Evolutionary conservation across 2,329 filamentous ascomycete species (phyloP).

Genomic region (Xylaria polymorpha): DNA sequence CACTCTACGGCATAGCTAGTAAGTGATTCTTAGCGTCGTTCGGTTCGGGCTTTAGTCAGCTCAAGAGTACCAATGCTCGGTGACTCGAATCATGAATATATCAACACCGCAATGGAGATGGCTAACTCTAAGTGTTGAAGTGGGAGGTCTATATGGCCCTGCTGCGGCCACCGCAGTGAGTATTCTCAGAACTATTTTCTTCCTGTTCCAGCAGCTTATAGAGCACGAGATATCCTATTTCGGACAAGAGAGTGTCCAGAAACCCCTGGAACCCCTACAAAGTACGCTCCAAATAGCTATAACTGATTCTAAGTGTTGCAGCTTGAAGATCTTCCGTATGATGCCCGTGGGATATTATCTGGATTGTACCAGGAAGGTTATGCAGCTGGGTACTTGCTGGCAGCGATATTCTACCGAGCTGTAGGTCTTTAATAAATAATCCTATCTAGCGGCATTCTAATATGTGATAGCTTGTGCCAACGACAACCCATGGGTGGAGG

Average conservation of each 20-base stretch:
- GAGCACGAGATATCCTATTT: too few species aligned
- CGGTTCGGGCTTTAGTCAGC: not conserved
- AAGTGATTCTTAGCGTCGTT: not conserved
- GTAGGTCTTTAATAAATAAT: constrained; percentile 16
- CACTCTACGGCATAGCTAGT: constrained; percentile 39
- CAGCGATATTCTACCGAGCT: constrained; percentile 39
- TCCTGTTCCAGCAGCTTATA: too few species aligned
- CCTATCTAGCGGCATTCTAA: constrained; percentile 5
- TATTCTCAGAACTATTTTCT: too few species aligned
- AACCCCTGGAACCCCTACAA: too few species aligned
- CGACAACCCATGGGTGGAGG: constrained; percentile 36
- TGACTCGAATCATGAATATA: not conserved
- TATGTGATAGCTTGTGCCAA: constrained; percentile 35
- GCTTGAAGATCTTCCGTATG: constrained; percentile 39
- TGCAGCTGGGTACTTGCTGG: constrained; percentile 31
- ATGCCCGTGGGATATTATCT: constrained; percentile 37
- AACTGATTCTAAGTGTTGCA: too few species aligned
- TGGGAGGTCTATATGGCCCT: constrained; percentile 40
- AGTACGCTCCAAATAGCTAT: too few species aligned
- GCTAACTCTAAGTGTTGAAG: not conserved
- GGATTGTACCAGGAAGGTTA: constrained; percentile 36
- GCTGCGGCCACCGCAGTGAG: constrained; percentile 35
- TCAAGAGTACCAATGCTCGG: not conserved
- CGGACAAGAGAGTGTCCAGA: too few species aligned
- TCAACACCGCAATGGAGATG: not conserved